Conservation (phyloP, 768 basidiomycete species). For the Mycena maculata region DNA sequence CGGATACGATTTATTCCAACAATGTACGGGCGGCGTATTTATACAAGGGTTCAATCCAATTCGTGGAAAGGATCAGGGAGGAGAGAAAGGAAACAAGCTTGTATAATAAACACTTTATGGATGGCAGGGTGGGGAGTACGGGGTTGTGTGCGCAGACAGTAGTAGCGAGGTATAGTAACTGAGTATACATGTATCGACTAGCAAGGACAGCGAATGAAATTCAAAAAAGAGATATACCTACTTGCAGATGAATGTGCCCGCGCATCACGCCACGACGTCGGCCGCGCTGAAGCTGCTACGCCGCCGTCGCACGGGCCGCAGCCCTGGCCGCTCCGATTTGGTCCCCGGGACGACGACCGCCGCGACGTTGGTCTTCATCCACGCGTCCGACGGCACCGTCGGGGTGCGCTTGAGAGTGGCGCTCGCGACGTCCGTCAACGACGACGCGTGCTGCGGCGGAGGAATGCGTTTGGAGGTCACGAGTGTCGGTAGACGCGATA, state of each 20-base stretch:
- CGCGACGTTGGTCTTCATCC: slow-evolving; percentile 80
- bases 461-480: slow-evolving; percentile 62
- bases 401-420: slow-evolving; percentile 53
- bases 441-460: slow-evolving; percentile 56
- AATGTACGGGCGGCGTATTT: slow-evolving; percentile 1
- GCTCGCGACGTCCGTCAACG: slow-evolving; percentile 63
- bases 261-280: slow-evolving; percentile 78
- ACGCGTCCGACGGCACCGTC: slow-evolving; percentile 63
- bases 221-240: slow-evolving; percentile 24
- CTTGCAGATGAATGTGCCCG: not conserved
- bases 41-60: slow-evolving; percentile 15
- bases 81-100: slow-evolving; percentile 16
- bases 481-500: slow-evolving; percentile 83
- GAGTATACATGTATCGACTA: slow-evolving; percentile 32
- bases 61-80: not conserved
- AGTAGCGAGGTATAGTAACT: slow-evolving; percentile 19
- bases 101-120: slow-evolving; percentile 27
- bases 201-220: slow-evolving; percentile 25
- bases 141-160: slow-evolving; percentile 28
- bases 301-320: slow-evolving; percentile 78
- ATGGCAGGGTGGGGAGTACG: slow-evolving; percentile 35
- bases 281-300: slow-evolving; percentile 91
- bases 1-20: not conserved
- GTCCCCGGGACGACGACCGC: slow-evolving; percentile 79
- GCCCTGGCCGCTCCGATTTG: slow-evolving; percentile 78